Conservation (phyloP, 73 alveolate species). For the Paramecium pentaurelia region DNA sequence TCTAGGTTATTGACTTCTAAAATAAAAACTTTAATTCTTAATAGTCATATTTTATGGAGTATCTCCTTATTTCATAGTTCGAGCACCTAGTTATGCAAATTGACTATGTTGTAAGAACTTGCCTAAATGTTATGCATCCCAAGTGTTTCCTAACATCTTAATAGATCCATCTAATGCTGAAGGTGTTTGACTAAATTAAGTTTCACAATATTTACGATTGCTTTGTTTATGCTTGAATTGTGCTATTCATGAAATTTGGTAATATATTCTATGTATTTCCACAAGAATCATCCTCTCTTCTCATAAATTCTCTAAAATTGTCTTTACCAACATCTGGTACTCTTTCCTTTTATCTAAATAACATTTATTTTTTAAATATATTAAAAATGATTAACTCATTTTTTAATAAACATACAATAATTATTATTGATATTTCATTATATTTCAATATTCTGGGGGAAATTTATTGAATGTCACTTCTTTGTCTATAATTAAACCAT, state of each 20-base stretch:
- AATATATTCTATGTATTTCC: background rate
- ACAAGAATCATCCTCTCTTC: constrained; percentile 39
- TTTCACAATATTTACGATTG: background rate
- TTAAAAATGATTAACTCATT: background rate
- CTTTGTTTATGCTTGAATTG: background rate
- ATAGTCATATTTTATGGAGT: background rate
- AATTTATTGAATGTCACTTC: constrained; percentile 9
- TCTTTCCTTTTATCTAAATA: constrained; percentile 22
- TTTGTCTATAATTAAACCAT: constrained; percentile 12
- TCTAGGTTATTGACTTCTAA: constrained; percentile 12
- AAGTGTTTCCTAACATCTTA: constrained; percentile 7
- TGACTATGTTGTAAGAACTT: background rate
- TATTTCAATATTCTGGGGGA: constrained; percentile 16
- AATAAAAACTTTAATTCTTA: constrained; percentile 2
- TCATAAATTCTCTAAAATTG: constrained; percentile 33
- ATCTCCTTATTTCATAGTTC: background rate
- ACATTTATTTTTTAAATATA: background rate
- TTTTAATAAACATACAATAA: background rate
- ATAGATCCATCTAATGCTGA: constrained; percentile 14
- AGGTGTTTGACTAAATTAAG: background rate
- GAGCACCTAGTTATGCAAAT: background rate
- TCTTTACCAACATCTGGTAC: constrained; percentile 30
- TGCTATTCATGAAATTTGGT: background rate
- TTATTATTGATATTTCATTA: background rate
- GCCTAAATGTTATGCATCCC: constrained; percentile 46